These are phyloP conservation scores for Leishmania lainsoni DNA, from an alignment of 208 protist species.

Conservation along the genomic window DNA sequence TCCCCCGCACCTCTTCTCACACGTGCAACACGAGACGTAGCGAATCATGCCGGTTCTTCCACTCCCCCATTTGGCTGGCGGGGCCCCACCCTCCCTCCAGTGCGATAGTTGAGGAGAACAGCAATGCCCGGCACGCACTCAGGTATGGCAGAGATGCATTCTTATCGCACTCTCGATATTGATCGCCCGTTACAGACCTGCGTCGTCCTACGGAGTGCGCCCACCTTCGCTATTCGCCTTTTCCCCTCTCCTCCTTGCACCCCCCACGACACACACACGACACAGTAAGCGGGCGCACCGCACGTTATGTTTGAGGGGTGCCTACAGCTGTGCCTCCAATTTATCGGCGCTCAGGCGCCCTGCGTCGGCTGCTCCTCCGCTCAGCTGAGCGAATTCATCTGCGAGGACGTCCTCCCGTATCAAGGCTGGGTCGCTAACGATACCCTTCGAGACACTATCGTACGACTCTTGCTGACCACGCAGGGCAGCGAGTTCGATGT, in stretches of 20 bases:
- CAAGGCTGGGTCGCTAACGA: constrained; percentile 45
- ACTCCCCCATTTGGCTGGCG: too few species aligned
- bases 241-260: not conserved
- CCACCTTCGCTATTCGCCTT: not conserved
- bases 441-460: constrained; percentile 51
- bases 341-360: constrained; percentile 64
- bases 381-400: constrained; percentile 73
- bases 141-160: too few species aligned
- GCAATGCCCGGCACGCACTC: too few species aligned
- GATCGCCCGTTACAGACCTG: too few species aligned
- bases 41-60: too few species aligned
- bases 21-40: too few species aligned
- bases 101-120: too few species aligned
- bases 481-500: constrained; percentile 9
- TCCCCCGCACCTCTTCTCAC: too few species aligned
- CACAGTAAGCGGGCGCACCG: not conserved
- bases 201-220: too few species aligned
- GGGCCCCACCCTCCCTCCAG: too few species aligned
- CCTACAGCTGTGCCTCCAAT: constrained; percentile 55
- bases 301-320: constrained; percentile 58
- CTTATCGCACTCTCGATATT: too few species aligned
- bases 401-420: constrained; percentile 60
- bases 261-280: not conserved
- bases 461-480: constrained; percentile 39
- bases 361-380: constrained; percentile 48